Percentiles rank a stretch among this genome's conserved stretches.
Conservation (phyloP, 2,329 filamentous ascomycete genomes). For the Clonostachys sp. region DNA sequence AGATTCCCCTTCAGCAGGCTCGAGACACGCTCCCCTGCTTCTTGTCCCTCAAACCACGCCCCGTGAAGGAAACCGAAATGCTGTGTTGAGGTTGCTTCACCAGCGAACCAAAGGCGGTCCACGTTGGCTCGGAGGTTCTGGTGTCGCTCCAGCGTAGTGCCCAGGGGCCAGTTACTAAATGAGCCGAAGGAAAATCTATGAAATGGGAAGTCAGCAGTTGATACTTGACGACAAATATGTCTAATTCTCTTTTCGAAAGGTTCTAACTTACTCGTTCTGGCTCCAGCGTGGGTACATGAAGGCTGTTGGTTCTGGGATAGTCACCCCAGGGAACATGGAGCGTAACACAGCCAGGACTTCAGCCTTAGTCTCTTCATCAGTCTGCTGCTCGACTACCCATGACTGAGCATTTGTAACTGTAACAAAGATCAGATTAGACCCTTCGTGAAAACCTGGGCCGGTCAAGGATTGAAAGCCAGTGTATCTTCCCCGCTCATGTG, state of each 20-base stretch:
- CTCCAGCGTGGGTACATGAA: conserved; percentile 52
- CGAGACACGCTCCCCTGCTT: conserved; percentile 38
- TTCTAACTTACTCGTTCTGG: conserved; percentile 12
- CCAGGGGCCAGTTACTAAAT: conserved; percentile 65
- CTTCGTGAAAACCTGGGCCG: conserved; percentile 50
- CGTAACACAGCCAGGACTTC: conserved; percentile 54
- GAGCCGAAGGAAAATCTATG: conserved; percentile 46
- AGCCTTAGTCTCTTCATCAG: conserved; percentile 49
- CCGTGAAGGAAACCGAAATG: conserved; percentile 66
- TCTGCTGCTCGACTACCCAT: conserved; percentile 54
- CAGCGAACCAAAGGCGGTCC: conserved; percentile 57
- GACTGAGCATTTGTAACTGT: conserved; percentile 55
- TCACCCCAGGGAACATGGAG: conserved; percentile 53
- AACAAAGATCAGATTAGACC: conserved; percentile 60
- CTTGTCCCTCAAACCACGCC: conserved; percentile 51
- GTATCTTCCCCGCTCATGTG: conserved; percentile 32
- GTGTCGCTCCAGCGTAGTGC: conserved; percentile 59
- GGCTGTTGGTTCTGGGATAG: conserved; percentile 52
- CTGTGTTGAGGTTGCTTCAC: conserved; percentile 56
- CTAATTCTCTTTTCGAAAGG: neutral
- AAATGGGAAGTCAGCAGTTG: no score
- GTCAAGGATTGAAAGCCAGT: conserved; percentile 63
- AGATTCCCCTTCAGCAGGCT: conserved; percentile 11
- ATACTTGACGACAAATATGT: no score
- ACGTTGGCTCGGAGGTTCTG: conserved; percentile 65